Evolutionary conservation across 1,284 basidiomycete species (phyloP), one percentile per base, ranked within the genome.

Genomic region (Fomitopsis pinicola): DNA sequence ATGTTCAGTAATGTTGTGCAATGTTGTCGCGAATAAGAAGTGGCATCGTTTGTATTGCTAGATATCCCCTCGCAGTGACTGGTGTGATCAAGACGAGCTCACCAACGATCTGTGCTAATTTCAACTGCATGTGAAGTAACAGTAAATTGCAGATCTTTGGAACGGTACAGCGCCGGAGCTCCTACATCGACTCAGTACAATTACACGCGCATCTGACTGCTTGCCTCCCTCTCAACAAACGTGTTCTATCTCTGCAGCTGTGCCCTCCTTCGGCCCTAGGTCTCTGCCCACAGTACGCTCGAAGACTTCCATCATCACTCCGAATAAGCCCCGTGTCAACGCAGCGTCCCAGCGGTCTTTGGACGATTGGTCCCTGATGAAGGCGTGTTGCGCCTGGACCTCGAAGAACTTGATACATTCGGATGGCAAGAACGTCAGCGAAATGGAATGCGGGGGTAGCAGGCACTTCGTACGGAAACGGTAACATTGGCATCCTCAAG

Each of bases 281-380:
- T 97, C 94, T 59, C 92, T 79, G 1, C 83, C 92, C 7, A 94
- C 85, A 0, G 90, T 93, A 63, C 95, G 82, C 63, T 91, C 92
- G 70, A 97, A 97, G n/a, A 94, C 85, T 72, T 97, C 95, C 81
- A 97, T 82, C 92, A 97, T 91, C 74, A 92, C 91, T 3, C 79
- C 79, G 72, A 97, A 95, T 59, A 95, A 72, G 12, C 88, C 89
- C 50, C 87, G 81, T 0, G 93, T 92, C 55, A 97, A 78, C 0
- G 94, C 94, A 9, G 94, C 93, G 71, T 97, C 95, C 92, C 94
- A 97, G 58, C 95, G 84, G 1, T 93, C 94, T 73, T 97, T 97
- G 42, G 91, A 94, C 3, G 84, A 82, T 69, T 95, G 92, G 73
- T 97, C 95, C 6, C 95, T 87, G 67, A 97, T 89, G 75, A 97